Percentiles rank a stretch among this genome's conserved stretches.
Conservation (phyloP, 768 basidiomycete species). For the Panellus pusillus region DNA sequence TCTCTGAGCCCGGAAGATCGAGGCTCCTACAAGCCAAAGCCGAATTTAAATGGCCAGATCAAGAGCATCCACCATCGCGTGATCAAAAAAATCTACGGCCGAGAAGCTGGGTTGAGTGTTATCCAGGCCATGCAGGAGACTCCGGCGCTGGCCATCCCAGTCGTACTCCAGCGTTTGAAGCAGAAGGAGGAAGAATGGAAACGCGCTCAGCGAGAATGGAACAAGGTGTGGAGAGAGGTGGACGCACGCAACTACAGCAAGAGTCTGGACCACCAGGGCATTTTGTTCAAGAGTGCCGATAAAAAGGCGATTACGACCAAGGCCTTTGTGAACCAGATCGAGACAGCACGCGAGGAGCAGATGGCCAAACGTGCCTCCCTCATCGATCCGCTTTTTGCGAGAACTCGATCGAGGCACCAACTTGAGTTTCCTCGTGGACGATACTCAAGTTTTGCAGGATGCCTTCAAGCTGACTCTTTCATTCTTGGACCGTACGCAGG, state of each 20-base stretch:
- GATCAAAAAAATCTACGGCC: constrained; percentile 96
- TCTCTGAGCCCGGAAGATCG: constrained; percentile 80
- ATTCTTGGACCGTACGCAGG: constrained; percentile 86
- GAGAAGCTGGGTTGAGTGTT: constrained; percentile 79
- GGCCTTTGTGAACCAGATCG: constrained; percentile 80
- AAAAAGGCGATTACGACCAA: constrained; percentile 81
- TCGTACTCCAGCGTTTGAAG: constrained; percentile 86
- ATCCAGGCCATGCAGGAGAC: constrained; percentile 90
- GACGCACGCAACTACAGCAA: constrained; percentile 93
- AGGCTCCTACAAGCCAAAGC: constrained; percentile 79
- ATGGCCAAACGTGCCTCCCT: constrained; percentile 68
- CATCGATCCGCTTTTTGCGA: constrained; percentile 54
- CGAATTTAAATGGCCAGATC: constrained; percentile 81
- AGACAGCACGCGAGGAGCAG: constrained; percentile 81
- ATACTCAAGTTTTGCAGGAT: constrained; percentile 80
- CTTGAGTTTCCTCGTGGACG: constrained; percentile 75
- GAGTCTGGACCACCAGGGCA: constrained; percentile 90
- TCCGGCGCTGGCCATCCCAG: constrained; percentile 84
- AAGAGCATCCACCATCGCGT: constrained; percentile 92
- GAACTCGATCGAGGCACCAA: constrained; percentile 74
- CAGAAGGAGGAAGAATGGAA: constrained; percentile 99
- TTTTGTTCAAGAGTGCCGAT: constrained; percentile 86
- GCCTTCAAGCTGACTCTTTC: constrained; percentile 85
- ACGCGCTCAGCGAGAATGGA: constrained; percentile 96
- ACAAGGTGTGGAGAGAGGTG: constrained; percentile 97